A percentile compares a stretch with the other conserved stretches of the same genome.
phyloP scores from a whole-genome alignment of 202 grass and related monocot genomes.

The Eragrostis tef region DNA sequence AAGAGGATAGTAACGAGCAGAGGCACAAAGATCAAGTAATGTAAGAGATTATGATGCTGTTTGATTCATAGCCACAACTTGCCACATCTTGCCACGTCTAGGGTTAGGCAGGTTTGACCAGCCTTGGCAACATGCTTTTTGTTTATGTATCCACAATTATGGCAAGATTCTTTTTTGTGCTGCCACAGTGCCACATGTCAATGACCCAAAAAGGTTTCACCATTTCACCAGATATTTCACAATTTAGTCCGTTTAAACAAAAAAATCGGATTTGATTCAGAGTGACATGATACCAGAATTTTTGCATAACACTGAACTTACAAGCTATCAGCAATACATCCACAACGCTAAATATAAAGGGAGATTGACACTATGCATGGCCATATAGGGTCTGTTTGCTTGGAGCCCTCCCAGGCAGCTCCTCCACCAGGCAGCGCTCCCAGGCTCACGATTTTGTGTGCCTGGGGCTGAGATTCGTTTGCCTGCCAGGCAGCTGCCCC shows the following conservation, averaged over 20 bases:
- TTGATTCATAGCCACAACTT: neutral
- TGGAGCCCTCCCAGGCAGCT: too few relatives aligned
- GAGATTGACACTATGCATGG: constrained; percentile 11
- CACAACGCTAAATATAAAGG: neutral
- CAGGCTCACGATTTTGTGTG: too few relatives aligned
- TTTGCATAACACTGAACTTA: neutral
- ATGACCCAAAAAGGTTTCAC: neutral
- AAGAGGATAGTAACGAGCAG: constrained; percentile 2
- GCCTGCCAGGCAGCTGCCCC: too few relatives aligned
- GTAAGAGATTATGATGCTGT: neutral
- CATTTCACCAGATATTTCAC: neutral
- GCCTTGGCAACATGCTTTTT: neutral
- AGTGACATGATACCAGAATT: neutral
- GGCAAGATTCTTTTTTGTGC: neutral
- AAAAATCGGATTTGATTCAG: constrained; percentile 1
- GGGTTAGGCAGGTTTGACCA: neutral
- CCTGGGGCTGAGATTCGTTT: too few relatives aligned
- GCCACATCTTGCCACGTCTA: neutral
- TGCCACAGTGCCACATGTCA: neutral
- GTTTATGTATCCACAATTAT: neutral
- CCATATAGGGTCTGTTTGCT: too few relatives aligned
- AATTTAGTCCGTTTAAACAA: neutral
- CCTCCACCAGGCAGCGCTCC: too few relatives aligned
- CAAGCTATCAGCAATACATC: neutral
- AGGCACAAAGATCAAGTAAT: constrained; percentile 23